phyloP scores from a whole-genome alignment of 176 grass and related monocot genomes.

The Alloteropsis semialata region DNA sequence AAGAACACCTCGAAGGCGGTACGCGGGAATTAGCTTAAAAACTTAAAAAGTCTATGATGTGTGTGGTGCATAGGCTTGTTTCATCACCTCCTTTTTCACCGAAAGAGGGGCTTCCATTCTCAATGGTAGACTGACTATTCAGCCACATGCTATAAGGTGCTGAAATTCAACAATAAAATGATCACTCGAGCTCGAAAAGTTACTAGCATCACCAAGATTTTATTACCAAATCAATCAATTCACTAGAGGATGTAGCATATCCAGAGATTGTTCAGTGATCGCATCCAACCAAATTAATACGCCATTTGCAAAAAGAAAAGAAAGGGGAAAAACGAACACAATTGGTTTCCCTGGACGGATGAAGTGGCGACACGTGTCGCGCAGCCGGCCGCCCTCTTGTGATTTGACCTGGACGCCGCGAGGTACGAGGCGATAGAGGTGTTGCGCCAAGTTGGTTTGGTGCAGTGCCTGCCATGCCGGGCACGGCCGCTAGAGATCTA shows the following conservation, averaged over 20 bases:
- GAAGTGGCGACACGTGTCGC: constrained; percentile 1
- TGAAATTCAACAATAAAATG: neutral
- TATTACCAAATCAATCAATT: neutral
- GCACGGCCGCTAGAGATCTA: constrained; percentile 13
- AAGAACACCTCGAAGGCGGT: neutral
- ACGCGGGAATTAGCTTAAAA: neutral
- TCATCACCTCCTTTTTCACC: neutral
- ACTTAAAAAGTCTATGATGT: neutral
- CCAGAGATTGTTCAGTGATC: neutral
- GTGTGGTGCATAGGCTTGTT: neutral
- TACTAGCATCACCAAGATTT: neutral
- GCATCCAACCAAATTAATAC: neutral
- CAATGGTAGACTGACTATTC: neutral
- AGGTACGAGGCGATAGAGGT: constrained; percentile 34
- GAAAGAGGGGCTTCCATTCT: neutral
- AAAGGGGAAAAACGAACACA: neutral
- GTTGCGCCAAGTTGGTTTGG: neutral
- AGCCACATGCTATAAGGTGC: neutral
- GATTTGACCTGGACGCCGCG: constrained; percentile 1
- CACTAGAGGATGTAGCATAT: neutral
- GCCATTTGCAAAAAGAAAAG: neutral
- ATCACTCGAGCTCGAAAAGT: neutral
- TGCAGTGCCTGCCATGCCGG: constrained; percentile 6
- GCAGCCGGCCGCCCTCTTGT: neutral
- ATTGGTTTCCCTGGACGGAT: neutral